A percentile compares a stretch with the other conserved stretches of the same genome.
Evolutionary conservation across 306 rosid species (phyloP).

Genomic region (Coriaria nepalensis): DNA sequence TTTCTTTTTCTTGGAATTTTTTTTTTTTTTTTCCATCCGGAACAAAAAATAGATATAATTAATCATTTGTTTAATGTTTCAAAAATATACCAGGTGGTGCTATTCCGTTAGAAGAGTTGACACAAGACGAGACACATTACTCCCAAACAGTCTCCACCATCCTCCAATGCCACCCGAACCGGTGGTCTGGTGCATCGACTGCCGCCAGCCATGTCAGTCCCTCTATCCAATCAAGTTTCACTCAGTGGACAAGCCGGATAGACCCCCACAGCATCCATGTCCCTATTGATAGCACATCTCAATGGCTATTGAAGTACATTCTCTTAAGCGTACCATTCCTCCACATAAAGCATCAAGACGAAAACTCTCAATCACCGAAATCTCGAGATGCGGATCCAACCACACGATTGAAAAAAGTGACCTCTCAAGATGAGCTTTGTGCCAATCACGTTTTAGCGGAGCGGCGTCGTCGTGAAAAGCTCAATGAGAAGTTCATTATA

Average conservation of each 20-base stretch:
- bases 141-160: constrained; percentile 63
- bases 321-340: constrained; percentile 57
- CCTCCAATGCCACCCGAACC: constrained; percentile 36
- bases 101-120: constrained; percentile 33
- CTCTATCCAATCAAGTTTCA: constrained; percentile 51
- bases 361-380: constrained; percentile 20
- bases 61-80: too few species aligned
- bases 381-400: constrained; percentile 15
- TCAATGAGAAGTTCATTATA: constrained; percentile 71
- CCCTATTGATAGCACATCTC: constrained; percentile 25
- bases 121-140: constrained; percentile 65
- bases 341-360: constrained; percentile 47
- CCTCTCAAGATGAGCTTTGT: constrained; percentile 63
- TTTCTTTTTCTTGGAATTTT: too few species aligned
- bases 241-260: constrained; percentile 28
- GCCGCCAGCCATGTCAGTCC: constrained; percentile 17
- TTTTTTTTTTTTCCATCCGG: too few species aligned
- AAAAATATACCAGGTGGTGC: too few species aligned
- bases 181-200: constrained; percentile 27
- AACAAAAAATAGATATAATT: too few species aligned
- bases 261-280: constrained; percentile 15
- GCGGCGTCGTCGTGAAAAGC: constrained; percentile 70
- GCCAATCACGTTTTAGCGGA: constrained; percentile 83
- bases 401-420: constrained; percentile 34
- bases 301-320: constrained; percentile 63